These are phyloP conservation scores for Candida incommunis DNA, from an alignment of 805 yeast genomes.

Conservation along the genomic window DNA sequence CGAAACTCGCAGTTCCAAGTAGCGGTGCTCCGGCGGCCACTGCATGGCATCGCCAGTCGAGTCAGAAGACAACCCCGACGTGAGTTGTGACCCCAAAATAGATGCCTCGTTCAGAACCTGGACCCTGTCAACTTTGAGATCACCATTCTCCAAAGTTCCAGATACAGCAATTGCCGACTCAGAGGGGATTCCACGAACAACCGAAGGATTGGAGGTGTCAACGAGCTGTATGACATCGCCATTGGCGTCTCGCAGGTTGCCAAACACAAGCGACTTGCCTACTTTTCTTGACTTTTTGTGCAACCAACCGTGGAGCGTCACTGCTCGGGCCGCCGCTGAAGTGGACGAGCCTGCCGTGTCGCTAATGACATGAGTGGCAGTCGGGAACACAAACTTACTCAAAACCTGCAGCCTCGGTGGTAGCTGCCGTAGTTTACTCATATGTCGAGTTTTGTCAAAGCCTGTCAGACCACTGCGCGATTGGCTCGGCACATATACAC, in stretches of 20 bases:
- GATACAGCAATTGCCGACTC: slow-evolving; percentile 62
- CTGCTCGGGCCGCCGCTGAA: background rate
- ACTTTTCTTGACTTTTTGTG: slow-evolving; percentile 58
- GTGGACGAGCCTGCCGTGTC: too few species aligned
- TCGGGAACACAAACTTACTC: slow-evolving; percentile 8
- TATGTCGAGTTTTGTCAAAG: too few species aligned
- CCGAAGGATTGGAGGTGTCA: slow-evolving; percentile 24
- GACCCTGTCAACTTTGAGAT: slow-evolving; percentile 37
- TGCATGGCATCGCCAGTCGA: slow-evolving; percentile 31
- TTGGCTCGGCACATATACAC: too few species aligned
- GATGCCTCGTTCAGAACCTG: slow-evolving; percentile 50
- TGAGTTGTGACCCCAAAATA: slow-evolving; percentile 54
- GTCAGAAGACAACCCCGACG: slow-evolving; percentile 24
- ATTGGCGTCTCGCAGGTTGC: slow-evolving; percentile 54
- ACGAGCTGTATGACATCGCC: slow-evolving; percentile 56
- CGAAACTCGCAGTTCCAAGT: slow-evolving; percentile 54
- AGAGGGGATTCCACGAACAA: slow-evolving; percentile 36
- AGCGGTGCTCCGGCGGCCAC: slow-evolving; percentile 71
- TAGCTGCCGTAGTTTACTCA: too few species aligned
- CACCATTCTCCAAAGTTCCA: slow-evolving; percentile 24
- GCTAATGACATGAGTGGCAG: slow-evolving; percentile 6
- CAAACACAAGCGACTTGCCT: slow-evolving; percentile 55
- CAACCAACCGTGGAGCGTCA: slow-evolving; percentile 65
- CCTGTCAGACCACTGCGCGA: too few species aligned
- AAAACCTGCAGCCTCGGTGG: too few species aligned